These are phyloP conservation scores for Dichotomocladium elegans DNA, from an alignment of 371 early-diverging fungal species.

Conservation along the genomic window DNA sequence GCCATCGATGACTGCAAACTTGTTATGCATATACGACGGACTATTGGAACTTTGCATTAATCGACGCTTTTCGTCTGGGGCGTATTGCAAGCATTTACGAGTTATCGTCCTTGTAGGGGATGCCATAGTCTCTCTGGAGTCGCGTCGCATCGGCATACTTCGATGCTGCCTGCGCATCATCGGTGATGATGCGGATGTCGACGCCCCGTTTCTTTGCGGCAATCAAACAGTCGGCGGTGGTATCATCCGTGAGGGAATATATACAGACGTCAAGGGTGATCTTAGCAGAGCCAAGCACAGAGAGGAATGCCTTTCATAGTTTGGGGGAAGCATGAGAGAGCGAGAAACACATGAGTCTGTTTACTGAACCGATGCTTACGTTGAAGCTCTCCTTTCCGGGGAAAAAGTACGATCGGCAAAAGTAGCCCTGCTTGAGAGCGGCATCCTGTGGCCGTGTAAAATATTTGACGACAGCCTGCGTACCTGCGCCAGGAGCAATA, in stretches of 20 bases:
- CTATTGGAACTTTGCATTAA: slow-evolving; percentile 12
- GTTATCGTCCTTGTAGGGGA: slow-evolving; percentile 49
- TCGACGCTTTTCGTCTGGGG: background rate
- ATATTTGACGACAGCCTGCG: slow-evolving; percentile 24
- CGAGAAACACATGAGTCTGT: too few relatives aligned
- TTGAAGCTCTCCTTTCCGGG: slow-evolving; percentile 63
- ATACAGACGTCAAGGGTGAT: slow-evolving; percentile 62
- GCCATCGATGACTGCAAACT: slow-evolving; percentile 61
- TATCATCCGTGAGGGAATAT: slow-evolving; percentile 67
- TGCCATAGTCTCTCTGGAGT: slow-evolving; percentile 46
- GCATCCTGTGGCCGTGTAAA: slow-evolving; percentile 10
- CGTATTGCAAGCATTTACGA: background rate
- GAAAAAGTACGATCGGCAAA: slow-evolving; percentile 54
- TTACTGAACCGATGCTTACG: slow-evolving; percentile 13
- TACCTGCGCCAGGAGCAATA: slow-evolving; percentile 26
- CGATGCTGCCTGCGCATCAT: slow-evolving; percentile 59
- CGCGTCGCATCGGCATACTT: slow-evolving; percentile 57
- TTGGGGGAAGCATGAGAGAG: background rate
- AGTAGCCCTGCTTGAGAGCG: slow-evolving; percentile 27
- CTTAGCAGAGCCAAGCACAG: slow-evolving; percentile 46
- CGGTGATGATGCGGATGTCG: slow-evolving; percentile 49
- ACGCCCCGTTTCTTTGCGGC: slow-evolving; percentile 58
- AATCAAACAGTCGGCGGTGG: slow-evolving; percentile 54
- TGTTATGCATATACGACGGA: slow-evolving; percentile 61
- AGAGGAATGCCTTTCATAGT: slow-evolving; percentile 37